Conservation (phyloP, 805 yeast genomes). For the Hagleromyces aurorensis region DNA sequence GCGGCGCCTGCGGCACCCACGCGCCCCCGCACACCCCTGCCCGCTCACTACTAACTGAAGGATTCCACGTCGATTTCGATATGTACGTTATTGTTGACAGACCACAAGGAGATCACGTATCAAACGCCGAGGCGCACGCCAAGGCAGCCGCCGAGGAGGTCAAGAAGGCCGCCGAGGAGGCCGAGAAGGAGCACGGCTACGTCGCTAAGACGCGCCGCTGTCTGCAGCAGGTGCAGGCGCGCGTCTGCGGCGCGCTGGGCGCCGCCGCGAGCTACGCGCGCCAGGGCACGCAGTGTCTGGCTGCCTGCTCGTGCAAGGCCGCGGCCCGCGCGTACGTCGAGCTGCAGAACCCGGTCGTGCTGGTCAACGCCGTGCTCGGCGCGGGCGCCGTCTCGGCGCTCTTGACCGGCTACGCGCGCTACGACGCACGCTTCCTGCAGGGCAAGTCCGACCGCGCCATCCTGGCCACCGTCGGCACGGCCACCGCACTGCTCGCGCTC, state of each 20-base stretch:
- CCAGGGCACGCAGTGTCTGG: conserved; percentile 12
- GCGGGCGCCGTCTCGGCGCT: conserved; percentile 42
- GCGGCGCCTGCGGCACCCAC: too few species aligned
- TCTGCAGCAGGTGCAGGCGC: not conserved
- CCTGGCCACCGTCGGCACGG: conserved; percentile 43
- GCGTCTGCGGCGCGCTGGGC: conserved; percentile 1
- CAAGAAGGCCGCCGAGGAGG: conserved; percentile 25
- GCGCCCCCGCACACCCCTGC: too few species aligned
- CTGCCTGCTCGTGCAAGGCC: conserved; percentile 18
- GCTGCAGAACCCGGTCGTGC: conserved; percentile 55
- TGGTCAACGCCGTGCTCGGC: conserved; percentile 44
- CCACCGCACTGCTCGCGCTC: conserved; percentile 45
- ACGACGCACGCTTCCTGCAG: conserved; percentile 40
- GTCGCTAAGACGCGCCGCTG: not conserved
- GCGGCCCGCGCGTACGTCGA: conserved; percentile 26
- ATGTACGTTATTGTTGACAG: conserved; percentile 11
- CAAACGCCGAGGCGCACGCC: conserved; percentile 9
- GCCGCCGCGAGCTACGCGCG: conserved; percentile 1
- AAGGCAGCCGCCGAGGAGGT: conserved; percentile 26
- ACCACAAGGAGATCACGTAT: conserved; percentile 8
- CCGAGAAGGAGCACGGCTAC: conserved; percentile 26
- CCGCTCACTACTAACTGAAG: too few species aligned
- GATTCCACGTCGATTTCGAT: conserved; percentile 8
- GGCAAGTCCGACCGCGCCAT: conserved; percentile 39
- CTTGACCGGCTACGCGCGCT: conserved; percentile 41